Conservation (phyloP, 345 rosid genomes). For the Lepidium sativum region DNA sequence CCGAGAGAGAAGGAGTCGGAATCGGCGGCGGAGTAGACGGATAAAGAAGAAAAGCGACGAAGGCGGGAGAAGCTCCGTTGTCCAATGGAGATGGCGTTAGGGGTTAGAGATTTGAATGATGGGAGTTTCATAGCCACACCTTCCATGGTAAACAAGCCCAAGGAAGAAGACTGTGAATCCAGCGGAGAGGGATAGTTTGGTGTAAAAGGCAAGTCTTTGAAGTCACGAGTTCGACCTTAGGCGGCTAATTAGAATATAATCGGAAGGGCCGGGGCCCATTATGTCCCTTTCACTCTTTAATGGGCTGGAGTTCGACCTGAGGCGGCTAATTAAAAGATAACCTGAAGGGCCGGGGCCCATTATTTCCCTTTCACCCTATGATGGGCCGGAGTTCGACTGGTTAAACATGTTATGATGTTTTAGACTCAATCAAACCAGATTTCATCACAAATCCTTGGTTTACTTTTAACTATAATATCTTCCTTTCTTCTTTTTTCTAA, state of each 20-base stretch:
- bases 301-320: too few species aligned
- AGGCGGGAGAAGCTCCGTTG: constrained; percentile 9
- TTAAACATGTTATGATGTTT: neutral
- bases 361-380: neutral
- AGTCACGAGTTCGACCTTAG: neutral
- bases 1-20: constrained; percentile 58
- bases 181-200: neutral
- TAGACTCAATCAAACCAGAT: too few species aligned
- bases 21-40: constrained; percentile 25
- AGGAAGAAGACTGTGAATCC: neutral
- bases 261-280: too few species aligned
- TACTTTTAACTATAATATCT: too few species aligned
- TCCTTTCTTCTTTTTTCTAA: too few species aligned
- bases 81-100: constrained; percentile 11
- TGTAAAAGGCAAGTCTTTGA: neutral
- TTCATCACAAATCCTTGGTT: too few species aligned
- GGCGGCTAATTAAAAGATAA: too few species aligned
- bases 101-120: constrained; percentile 37
- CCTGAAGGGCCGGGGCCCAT: too few species aligned
- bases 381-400: neutral
- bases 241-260: neutral
- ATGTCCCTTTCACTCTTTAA: too few species aligned
- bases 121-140: constrained; percentile 49
- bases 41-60: constrained; percentile 22
- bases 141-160: constrained; percentile 35